Evolutionary conservation across 2,329 filamentous ascomycete genomes (phyloP), one percentile per base, ranked within the genome.

Genomic region (Peltaster fructicola): DNA sequence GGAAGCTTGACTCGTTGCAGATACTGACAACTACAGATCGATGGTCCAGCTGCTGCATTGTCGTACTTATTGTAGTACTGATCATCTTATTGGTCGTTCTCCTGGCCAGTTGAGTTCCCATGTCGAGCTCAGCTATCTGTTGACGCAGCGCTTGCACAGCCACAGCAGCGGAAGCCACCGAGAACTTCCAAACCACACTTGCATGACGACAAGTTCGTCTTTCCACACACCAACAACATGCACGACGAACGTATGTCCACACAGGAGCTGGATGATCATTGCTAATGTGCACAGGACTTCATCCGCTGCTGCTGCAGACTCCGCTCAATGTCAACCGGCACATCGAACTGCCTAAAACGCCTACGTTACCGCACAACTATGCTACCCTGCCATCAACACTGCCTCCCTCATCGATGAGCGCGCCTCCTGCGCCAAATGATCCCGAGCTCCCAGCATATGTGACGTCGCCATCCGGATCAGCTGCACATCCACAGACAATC

Each of bases 351-450:
- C 88, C 88, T 7, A 75, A 79, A 15, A 76, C 85, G 14, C 78
- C 84, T 11, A 92, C 84, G 1, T 69, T 98, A 6, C 85, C 88
- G 13, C 95, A 95, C 59, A 91, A 81, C 39, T 95, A 93, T 65
- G 85, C 84, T 48, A 66, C 72, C 7, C 74, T 95, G 45, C 80
- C 85, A 0, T 85, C 81, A 1, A 77, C 81, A 2, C 68, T 95
- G 0, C 85, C 88, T 0, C 70, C 70, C 1, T 77, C 78, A 2
- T 63, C 69, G 16, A 65, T 70, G 6, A 62, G 63, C 30, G 56
- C 29, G 44, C 33, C 35, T 11, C 51, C 42, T 36, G 52, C 44
- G 30, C 42, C 37, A 29, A 48, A 32, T 32, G 46, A 32, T 33
- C 39, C 33, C 36, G 52, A 42, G 34, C 24, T 68, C 37, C 63